A percentile compares a stretch with the other conserved stretches of the same genome.
Evolutionary conservation across 306 rosid species (phyloP).

Genomic region (Myrica gale): DNA sequence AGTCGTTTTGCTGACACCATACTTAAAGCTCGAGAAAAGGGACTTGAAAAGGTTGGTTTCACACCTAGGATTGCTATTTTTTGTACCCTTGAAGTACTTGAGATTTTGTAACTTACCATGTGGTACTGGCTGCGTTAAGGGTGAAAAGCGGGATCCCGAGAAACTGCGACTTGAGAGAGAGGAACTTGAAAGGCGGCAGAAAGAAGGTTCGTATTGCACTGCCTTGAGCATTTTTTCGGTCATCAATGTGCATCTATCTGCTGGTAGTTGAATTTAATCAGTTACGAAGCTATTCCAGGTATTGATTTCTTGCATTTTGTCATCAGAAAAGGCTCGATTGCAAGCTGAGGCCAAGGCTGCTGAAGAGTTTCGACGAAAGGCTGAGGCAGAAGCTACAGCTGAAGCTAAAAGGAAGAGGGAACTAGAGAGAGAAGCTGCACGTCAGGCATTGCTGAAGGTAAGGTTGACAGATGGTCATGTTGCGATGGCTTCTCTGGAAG

Average conservation of each 20-base stretch:
- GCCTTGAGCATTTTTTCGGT: slow-evolving; percentile 7
- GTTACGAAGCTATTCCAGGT: not conserved
- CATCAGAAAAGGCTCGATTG: slow-evolving; percentile 81
- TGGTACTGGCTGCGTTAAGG: slow-evolving; percentile 49
- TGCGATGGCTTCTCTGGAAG: slow-evolving; percentile 13
- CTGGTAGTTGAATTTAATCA: not conserved
- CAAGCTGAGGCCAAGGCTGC: slow-evolving; percentile 97
- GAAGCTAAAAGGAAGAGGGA: slow-evolving; percentile 81
- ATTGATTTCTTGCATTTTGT: slow-evolving; percentile 1
- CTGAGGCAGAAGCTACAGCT: slow-evolving; percentile 76
- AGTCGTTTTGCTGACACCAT: slow-evolving; percentile 90
- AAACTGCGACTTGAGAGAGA: slow-evolving; percentile 80
- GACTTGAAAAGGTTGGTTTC: slow-evolving; percentile 86
- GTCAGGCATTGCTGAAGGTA: slow-evolving; percentile 84
- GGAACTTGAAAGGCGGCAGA: slow-evolving; percentile 79
- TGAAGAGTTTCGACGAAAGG: slow-evolving; percentile 80
- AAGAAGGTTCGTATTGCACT: slow-evolving; percentile 60
- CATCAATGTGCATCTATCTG: not conserved
- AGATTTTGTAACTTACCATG: slow-evolving; percentile 20
- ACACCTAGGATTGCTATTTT: not conserved
- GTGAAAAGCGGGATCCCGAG: slow-evolving; percentile 83
- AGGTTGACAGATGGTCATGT: not conserved
- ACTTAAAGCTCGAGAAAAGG: slow-evolving; percentile 87
- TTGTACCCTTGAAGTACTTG: not conserved
- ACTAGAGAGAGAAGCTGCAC: slow-evolving; percentile 91